Conservation (phyloP, 192 early-diverging fungal species). For the Backusella parvicylindrica region DNA sequence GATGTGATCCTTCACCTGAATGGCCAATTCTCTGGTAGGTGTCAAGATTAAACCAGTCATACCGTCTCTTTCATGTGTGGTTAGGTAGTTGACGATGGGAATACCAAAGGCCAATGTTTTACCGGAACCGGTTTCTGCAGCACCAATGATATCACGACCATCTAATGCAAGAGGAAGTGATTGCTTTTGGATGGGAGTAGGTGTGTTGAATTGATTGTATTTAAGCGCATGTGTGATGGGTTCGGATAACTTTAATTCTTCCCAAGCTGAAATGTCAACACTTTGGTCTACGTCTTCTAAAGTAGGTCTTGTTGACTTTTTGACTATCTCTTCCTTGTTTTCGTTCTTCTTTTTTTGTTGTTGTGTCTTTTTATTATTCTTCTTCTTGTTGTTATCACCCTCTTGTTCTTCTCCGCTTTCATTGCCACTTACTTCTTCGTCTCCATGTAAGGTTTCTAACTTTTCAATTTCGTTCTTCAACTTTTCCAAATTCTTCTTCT, state of each 20-base stretch:
- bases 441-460: conserved; percentile 37
- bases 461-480: conserved; percentile 7
- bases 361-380: conserved; percentile 19
- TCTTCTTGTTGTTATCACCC: conserved; percentile 33
- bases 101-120: conserved; percentile 96
- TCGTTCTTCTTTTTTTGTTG: conserved; percentile 19
- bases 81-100: conserved; percentile 79
- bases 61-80: conserved; percentile 37
- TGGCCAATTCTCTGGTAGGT: conserved; percentile 93
- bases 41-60: conserved; percentile 75
- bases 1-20: conserved; percentile 90
- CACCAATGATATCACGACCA: conserved; percentile 87
- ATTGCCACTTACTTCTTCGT: neutral
- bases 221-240: conserved; percentile 64
- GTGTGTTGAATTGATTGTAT: conserved; percentile 66
- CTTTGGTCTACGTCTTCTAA: conserved; percentile 36
- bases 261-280: conserved; percentile 76
- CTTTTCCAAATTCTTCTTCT: conserved; percentile 13
- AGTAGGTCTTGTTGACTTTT: neutral
- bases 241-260: conserved; percentile 50
- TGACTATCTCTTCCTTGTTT: neutral
- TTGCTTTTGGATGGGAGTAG: conserved; percentile 87
- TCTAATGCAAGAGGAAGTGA: conserved; percentile 66
- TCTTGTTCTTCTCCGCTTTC: neutral
- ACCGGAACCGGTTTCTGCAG: conserved; percentile 92